Percentiles rank a stretch among this genome's conserved stretches.
Evolutionary conservation across 139 green algal species (phyloP).

Genomic region (Ettlia oleoabundans): DNA sequence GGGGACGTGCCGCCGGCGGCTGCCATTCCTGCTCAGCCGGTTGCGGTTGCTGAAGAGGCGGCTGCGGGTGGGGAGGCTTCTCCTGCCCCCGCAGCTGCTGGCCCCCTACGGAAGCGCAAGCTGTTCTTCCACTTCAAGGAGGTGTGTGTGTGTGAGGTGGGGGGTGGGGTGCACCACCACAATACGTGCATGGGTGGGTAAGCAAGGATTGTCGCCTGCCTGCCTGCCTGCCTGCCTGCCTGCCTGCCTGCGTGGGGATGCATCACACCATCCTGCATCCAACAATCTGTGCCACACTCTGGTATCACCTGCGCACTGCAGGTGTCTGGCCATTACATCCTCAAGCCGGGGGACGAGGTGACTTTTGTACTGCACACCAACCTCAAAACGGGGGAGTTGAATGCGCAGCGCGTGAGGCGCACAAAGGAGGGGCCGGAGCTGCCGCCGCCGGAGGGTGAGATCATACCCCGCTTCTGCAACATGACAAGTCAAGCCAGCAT

Average conservation of each 20-base stretch:
- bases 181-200: too few relatives aligned
- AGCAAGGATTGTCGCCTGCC: too few relatives aligned
- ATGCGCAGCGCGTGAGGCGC: conserved; percentile 32
- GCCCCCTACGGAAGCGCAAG: not conserved
- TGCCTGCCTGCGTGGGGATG: too few relatives aligned
- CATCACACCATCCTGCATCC: not conserved
- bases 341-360: conserved; percentile 53
- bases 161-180: too few relatives aligned
- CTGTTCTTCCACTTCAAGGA: conserved; percentile 53
- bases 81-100: not conserved
- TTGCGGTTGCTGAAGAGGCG: conserved; percentile 19
- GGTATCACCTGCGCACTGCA: not conserved
- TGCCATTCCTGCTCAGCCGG: too few relatives aligned
- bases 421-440: conserved; percentile 34
- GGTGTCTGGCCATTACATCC: conserved; percentile 9
- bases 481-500: too few relatives aligned
- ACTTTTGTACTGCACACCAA: conserved; percentile 46
- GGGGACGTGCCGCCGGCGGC: too few relatives aligned
- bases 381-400: conserved; percentile 37
- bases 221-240: too few relatives aligned
- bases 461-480: too few relatives aligned
- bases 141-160: not conserved
- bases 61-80: not conserved
- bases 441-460: conserved; percentile 1
- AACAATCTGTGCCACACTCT: not conserved